Percentiles rank a stretch among this genome's conserved stretches.
Conservation (phyloP, 192 early-diverging fungal genomes). For the Linderina pennispora region DNA sequence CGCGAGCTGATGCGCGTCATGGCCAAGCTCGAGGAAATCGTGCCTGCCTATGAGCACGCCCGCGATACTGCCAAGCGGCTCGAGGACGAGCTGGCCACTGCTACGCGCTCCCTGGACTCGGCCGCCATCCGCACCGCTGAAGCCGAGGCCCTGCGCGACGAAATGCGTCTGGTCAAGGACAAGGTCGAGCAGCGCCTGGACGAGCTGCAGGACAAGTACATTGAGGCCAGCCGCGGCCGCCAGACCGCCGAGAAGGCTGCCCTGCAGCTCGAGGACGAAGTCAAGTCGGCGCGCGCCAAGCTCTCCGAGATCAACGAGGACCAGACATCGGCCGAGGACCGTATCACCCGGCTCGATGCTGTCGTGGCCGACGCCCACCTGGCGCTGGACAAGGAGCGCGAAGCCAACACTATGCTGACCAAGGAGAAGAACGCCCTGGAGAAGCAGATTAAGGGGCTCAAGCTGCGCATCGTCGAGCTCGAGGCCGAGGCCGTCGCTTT, state of each 20-base stretch:
- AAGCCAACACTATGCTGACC: constrained; percentile 63
- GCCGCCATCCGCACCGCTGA: constrained; percentile 47
- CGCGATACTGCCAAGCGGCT: constrained; percentile 56
- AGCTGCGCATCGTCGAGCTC: constrained; percentile 66
- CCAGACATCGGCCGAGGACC: constrained; percentile 57
- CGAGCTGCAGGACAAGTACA: constrained; percentile 56
- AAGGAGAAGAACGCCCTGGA: constrained; percentile 77
- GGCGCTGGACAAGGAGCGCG: constrained; percentile 59
- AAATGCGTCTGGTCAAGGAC: constrained; percentile 64
- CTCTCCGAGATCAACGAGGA: constrained; percentile 72
- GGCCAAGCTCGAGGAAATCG: constrained; percentile 60
- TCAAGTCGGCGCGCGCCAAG: constrained; percentile 61
- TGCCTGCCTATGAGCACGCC: constrained; percentile 42
- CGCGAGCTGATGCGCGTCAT: constrained; percentile 67
- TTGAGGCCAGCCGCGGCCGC: constrained; percentile 59
- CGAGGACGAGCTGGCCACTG: constrained; percentile 53
- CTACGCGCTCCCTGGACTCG: constrained; percentile 54
- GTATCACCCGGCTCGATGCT: constrained; percentile 49
- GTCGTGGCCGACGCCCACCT: constrained; percentile 44
- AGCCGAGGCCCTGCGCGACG: constrained; percentile 56
- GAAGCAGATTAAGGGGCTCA: constrained; percentile 77
- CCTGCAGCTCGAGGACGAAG: constrained; percentile 64
- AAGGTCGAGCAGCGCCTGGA: constrained; percentile 70
- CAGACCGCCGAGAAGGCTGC: constrained; percentile 66
- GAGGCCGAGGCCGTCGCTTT: constrained; percentile 62